Evolutionary conservation across 306 rosid genomes (phyloP).

Genomic region (Canavalia gladiata): DNA sequence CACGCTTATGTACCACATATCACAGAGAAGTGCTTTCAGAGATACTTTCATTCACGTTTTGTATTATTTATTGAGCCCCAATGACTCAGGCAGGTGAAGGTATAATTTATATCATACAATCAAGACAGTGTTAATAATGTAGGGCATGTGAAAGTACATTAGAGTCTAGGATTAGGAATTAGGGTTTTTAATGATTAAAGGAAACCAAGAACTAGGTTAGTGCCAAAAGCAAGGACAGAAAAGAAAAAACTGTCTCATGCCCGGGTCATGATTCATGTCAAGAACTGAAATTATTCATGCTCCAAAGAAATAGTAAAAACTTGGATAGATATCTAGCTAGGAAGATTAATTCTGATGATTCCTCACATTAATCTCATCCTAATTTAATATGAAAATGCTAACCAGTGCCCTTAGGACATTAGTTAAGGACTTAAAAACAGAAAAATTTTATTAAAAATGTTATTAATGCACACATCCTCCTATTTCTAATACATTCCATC

Average conservation of each 20-base stretch:
- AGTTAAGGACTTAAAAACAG: no score
- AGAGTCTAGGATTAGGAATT: not conserved
- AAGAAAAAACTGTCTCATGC: conserved; percentile 14
- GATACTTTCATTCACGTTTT: conserved; percentile 5
- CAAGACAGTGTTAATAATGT: not conserved
- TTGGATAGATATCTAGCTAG: conserved; percentile 29
- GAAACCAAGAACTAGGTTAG: conserved; percentile 15
- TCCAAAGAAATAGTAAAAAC: conserved; percentile 25
- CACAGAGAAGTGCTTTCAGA: conserved; percentile 7
- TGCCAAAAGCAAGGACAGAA: conserved; percentile 11
- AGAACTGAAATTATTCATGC: conserved; percentile 17
- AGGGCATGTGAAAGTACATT: not conserved
- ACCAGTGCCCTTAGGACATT: no score
- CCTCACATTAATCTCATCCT: conserved; percentile 8
- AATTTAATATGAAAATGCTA: not conserved
- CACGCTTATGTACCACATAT: not conserved
- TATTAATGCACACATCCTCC: no score
- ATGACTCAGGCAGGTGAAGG: not conserved
- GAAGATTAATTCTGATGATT: not conserved
- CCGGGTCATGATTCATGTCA: not conserved
- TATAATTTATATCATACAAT: not conserved
- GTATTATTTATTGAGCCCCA: not conserved
- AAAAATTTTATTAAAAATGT: no score
- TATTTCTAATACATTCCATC: no score
- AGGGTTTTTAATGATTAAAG: not conserved